phyloP scores from a whole-genome alignment of 257 asterid species.

The Echites panduratus region DNA sequence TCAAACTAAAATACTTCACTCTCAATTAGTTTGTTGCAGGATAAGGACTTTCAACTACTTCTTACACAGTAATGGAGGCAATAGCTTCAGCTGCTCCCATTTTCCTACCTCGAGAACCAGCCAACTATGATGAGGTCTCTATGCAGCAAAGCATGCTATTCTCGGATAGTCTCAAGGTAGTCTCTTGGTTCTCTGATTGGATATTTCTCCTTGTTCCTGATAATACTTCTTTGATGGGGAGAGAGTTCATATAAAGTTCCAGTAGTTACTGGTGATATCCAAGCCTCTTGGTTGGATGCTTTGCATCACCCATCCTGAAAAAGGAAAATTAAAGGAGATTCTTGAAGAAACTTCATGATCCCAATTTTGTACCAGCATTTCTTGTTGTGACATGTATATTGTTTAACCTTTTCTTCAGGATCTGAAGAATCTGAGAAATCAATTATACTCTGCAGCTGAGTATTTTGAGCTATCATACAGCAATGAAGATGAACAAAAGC shows the following conservation, averaged over 20 bases:
- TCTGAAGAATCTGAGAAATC: conserved; percentile 88
- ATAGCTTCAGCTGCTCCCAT: conserved; percentile 47
- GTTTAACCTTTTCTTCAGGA: conserved; percentile 44
- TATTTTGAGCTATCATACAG: conserved; percentile 78
- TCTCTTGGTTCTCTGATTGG: conserved; percentile 9
- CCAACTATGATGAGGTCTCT: conserved; percentile 72
- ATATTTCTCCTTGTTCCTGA: conserved; percentile 16
- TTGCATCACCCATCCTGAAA: background rate
- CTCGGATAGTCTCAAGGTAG: conserved; percentile 86
- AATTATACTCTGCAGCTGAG: conserved; percentile 93
- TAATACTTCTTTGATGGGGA: conserved; percentile 15
- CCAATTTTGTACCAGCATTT: background rate
- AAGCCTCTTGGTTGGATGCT: background rate
- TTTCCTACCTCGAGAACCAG: conserved; percentile 60
- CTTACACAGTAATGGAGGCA: conserved; percentile 49
- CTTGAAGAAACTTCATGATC: background rate
- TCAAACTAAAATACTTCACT: background rate
- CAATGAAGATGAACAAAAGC: conserved; percentile 63
- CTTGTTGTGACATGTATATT: background rate
- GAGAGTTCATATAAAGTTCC: background rate
- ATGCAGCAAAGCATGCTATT: conserved; percentile 84
- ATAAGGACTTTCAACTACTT: conserved; percentile 16
- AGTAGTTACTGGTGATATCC: background rate
- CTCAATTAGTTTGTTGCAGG: conserved; percentile 2
- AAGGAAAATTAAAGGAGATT: background rate